These are phyloP conservation scores for Hygrophoropsis aurantiaca DNA, from an alignment of 768 basidiomycete species.

Conservation along the genomic window DNA sequence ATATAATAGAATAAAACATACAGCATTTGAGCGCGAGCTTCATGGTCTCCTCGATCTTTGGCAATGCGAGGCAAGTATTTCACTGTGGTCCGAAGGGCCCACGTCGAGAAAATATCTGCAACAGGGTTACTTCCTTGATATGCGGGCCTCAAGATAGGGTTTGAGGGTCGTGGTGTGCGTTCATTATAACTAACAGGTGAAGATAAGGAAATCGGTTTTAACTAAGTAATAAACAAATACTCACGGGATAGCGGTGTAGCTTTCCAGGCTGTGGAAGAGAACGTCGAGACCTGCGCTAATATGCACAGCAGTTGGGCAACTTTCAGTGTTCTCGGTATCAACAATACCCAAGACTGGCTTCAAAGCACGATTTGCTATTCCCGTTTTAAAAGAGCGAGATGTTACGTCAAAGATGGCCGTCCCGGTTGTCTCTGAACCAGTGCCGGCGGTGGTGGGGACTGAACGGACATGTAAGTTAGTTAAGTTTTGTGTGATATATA, in stretches of 20 bases:
- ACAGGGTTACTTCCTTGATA: constrained; percentile 95
- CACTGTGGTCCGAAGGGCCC: constrained; percentile 89
- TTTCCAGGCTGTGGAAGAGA: constrained; percentile 94
- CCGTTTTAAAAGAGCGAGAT: constrained; percentile 92
- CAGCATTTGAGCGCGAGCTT: constrained; percentile 92
- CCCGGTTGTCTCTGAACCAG: constrained; percentile 93
- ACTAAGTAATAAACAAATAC: constrained; percentile 18
- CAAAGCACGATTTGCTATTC: constrained; percentile 89
- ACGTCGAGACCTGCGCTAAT: constrained; percentile 96
- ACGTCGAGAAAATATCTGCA: constrained; percentile 92
- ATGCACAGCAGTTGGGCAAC: constrained; percentile 88
- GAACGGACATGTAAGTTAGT: constrained; percentile 21
- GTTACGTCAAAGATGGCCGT: constrained; percentile 94
- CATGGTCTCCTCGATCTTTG: constrained; percentile 72
- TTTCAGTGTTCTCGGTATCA: constrained; percentile 88
- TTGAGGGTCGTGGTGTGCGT: constrained; percentile 83
- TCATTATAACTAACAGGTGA: constrained; percentile 69
- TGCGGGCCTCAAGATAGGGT: constrained; percentile 88
- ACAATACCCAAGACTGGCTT: constrained; percentile 87
- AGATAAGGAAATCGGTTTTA: constrained; percentile 6
- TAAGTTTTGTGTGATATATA: background rate
- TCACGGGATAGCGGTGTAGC: constrained; percentile 91
- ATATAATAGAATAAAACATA: constrained; percentile 32
- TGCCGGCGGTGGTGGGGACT: constrained; percentile 81
- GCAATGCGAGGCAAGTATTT: constrained; percentile 87